Conservation (phyloP, 2,329 filamentous ascomycete genomes). For the Fusarium xylarioides region DNA sequence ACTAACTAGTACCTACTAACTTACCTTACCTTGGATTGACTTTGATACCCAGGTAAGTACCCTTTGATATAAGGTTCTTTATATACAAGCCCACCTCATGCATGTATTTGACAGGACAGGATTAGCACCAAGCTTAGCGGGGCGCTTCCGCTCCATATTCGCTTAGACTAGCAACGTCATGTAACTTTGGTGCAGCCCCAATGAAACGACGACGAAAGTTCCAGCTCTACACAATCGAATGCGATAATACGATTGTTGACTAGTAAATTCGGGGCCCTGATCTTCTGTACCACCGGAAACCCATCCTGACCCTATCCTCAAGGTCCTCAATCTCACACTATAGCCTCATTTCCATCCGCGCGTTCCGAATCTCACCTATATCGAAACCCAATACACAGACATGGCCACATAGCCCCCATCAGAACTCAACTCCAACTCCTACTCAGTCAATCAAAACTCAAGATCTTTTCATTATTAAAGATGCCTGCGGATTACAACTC, state of each 20-base stretch:
- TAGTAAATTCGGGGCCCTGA: not conserved
- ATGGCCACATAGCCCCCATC: constrained; percentile 25
- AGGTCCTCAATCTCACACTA: constrained; percentile 1
- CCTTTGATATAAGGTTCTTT: not conserved
- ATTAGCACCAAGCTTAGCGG: constrained; percentile 11
- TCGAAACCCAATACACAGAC: constrained; percentile 16
- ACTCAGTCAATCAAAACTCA: not conserved
- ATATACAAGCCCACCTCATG: not conserved
- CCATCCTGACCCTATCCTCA: not conserved
- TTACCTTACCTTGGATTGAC: not conserved
- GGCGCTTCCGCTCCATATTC: constrained; percentile 8
- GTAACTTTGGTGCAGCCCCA: constrained; percentile 4
- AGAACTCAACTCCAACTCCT: not conserved
- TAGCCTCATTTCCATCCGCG: constrained; percentile 25
- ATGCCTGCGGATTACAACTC: constrained; percentile 64
- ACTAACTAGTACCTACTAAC: too few relatives aligned
- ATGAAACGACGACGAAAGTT: constrained; percentile 15
- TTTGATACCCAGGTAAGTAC: not conserved
- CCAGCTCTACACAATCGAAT: constrained; percentile 11
- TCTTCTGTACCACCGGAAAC: not conserved
- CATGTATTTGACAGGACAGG: not conserved
- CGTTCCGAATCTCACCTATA: constrained; percentile 28
- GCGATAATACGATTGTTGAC: not conserved
- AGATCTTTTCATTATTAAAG: constrained; percentile 14
- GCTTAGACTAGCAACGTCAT: constrained; percentile 37